A percentile compares a stretch with the other conserved stretches of the same genome.
phyloP scores from a whole-genome alignment of 805 yeast genomes.

The Lipomyces oligophaga region DNA sequence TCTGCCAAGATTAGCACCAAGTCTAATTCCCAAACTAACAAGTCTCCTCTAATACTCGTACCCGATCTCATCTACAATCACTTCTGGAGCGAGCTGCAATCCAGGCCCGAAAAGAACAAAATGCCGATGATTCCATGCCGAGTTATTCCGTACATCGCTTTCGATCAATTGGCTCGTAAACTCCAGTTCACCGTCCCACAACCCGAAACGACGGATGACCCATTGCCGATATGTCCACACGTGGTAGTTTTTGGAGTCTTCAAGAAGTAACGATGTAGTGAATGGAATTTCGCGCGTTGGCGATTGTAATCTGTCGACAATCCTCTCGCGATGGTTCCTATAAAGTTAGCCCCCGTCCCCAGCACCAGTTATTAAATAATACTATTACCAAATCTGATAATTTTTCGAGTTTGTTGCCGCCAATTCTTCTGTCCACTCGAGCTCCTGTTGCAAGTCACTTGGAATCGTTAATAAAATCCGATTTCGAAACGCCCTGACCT shows the following conservation, averaged over 20 bases:
- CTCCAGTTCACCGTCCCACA: conserved; percentile 50
- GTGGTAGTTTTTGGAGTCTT: conserved; percentile 88
- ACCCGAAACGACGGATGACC: conserved; percentile 58
- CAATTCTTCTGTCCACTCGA: conserved; percentile 73
- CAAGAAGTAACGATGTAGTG: conserved; percentile 61
- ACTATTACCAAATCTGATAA: conserved; percentile 73
- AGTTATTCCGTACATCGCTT: conserved; percentile 76
- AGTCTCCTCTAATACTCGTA: conserved; percentile 38
- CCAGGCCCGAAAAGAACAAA: conserved; percentile 44
- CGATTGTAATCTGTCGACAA: conserved; percentile 18
- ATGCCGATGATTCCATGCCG: conserved; percentile 89
- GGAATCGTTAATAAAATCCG: conserved; percentile 35
- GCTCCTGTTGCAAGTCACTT: conserved; percentile 48
- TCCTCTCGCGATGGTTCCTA: conserved; percentile 68
- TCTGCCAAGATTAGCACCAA: neutral
- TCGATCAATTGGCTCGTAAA: conserved; percentile 50
- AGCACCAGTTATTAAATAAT: neutral
- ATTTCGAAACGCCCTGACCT: conserved; percentile 37
- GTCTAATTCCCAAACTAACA: neutral
- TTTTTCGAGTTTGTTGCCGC: conserved; percentile 80
- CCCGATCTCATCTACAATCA: conserved; percentile 45
- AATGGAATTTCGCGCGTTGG: conserved; percentile 61
- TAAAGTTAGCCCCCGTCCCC: too few relatives aligned
- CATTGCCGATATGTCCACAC: conserved; percentile 93
- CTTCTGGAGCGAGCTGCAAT: conserved; percentile 19